Evolutionary conservation across 2,329 filamentous ascomycete species (phyloP), one percentile per base, ranked within the genome.

Genomic region (Aplosporella prunicola): DNA sequence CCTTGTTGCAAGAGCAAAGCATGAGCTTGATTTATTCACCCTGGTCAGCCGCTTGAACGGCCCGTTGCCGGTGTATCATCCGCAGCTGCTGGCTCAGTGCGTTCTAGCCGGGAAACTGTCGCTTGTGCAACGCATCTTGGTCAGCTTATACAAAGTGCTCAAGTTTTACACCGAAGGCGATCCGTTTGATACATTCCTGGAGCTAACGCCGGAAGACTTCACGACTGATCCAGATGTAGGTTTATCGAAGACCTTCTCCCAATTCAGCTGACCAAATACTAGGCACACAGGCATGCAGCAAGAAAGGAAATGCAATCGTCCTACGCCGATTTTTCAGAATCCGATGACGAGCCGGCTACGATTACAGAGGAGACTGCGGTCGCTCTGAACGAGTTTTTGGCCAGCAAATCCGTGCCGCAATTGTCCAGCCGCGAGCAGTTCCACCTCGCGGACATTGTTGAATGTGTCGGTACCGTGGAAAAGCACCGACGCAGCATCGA

Each of bases 401-500:
- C 78, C 2, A 74, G 71, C 22, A 69, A 88, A 41, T 72, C 78
- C n/a, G 64, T 95, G 20, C 78, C 83, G 1, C 80, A 91, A 45
- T 69, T 95, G 1, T 87, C 86, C 0, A 81, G 81, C 20, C 81
- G 84, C 41, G 85, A 93, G 52, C 87, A 94, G 51, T 89, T 93
- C 39, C 82, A 84, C 48, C 66, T 93, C 2, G 80, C 82, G 11
- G 81, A 91, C 51, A 88, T 88, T 32, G 72, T 91, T 23, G 85
- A 93, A 58, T 93, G 87, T 44, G 76, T 82, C 29, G 82, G 83
- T 4, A 75, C 83, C 25, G 84, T 93, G 1, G 86, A 93, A 55
- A 83, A 82, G 51, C 85, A 95, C 51, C 76, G 86, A 13, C 76
- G 85, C 5, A 93, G 87, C 3, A 82, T 95, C 63, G 88, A 95